Base-by-base conservation (phyloP, 78 protist genomes). In the Speleostelium caveatum region DNA sequence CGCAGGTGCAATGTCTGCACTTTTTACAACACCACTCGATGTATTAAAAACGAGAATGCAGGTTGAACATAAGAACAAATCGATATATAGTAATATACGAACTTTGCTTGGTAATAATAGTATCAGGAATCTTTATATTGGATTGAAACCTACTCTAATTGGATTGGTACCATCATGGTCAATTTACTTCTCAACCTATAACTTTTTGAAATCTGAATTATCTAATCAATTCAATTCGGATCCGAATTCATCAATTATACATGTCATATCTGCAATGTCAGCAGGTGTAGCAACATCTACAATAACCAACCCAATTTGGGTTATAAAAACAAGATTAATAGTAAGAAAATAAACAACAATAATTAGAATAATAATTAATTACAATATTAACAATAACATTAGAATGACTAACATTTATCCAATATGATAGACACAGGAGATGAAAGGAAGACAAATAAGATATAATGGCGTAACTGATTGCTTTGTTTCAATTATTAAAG, bases 151-250 rank as follows among this genome's bases (percentile, higher is more conserved):
- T 0, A 89, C 93, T 22, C 59, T 94, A 1, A 12, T 89, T 1
- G 96, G 89, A 3, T 62, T 69, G n/a, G 68, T 86, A 14, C 95
- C 97, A n/a, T 68, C 77, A 22, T 95, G 97, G 97, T 92, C 96
- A 2, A 71, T 93, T 19, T 95, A 95, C 36, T 95, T 95, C 33
- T 35, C 93, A 17, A 41, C 91, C 39, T 95, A 95, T 58, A 77
- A 76, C 12, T 55, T n/a, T 39, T 39, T 66, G 51, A 94, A 94
- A 77, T 14, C 53, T 6, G 75, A 41, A 41, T 22, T 68, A 16
- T 51, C 8, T 2, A n/a, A 58, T 16, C 66, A 36, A 1, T 6
- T 65, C 2, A 10, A 10, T 14, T 14, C n/a, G n/a, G 53, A 45
- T 10, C 53, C 6, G 10, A 45, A 45, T 10, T 80, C 89, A 17